phyloP scores from a whole-genome alignment of 1,139 yeast genomes.

The Blastobotrys ciferrii region DNA sequence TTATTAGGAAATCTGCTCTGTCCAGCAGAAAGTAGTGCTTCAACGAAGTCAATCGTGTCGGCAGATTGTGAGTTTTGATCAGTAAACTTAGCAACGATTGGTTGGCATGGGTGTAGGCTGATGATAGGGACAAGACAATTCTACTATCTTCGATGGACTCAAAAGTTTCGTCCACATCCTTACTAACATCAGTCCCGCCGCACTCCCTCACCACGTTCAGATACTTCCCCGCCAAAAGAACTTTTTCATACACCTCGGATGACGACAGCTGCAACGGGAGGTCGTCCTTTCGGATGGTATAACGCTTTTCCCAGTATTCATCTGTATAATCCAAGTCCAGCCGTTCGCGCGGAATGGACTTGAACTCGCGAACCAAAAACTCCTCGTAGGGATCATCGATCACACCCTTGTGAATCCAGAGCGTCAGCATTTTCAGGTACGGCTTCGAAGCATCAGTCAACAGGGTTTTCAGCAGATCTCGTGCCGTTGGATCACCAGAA shows the following conservation, averaged over 20 bases:
- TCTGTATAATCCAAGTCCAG: constrained; percentile 53
- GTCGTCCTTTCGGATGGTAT: constrained; percentile 72
- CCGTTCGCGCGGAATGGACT: constrained; percentile 28
- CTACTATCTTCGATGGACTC: constrained; percentile 54
- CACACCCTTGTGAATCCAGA: constrained; percentile 76
- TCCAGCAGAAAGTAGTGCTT: constrained; percentile 57
- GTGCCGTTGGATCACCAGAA: constrained; percentile 66
- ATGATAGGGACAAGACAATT: constrained; percentile 55
- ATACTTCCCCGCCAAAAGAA: constrained; percentile 81
- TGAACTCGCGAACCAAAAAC: constrained; percentile 59
- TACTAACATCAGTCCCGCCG: constrained; percentile 38
- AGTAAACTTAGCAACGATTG: constrained; percentile 55
- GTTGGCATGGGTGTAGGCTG: constrained; percentile 71
- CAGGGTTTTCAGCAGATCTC: constrained; percentile 50
- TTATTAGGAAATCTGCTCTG: constrained; percentile 48
- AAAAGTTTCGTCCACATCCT: constrained; percentile 32
- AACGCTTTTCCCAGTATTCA: constrained; percentile 85
- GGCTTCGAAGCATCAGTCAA: constrained; percentile 60
- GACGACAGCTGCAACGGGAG: constrained; percentile 62
- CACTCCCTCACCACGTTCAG: constrained; percentile 69
- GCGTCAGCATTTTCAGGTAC: constrained; percentile 66
- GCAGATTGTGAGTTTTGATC: constrained; percentile 59
- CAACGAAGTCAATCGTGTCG: constrained; percentile 42
- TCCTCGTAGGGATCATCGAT: constrained; percentile 81
- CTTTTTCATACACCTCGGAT: constrained; percentile 57